These are phyloP conservation scores for Reutealis trisperma DNA, from an alignment of 345 rosid genomes.

Conservation along the genomic window DNA sequence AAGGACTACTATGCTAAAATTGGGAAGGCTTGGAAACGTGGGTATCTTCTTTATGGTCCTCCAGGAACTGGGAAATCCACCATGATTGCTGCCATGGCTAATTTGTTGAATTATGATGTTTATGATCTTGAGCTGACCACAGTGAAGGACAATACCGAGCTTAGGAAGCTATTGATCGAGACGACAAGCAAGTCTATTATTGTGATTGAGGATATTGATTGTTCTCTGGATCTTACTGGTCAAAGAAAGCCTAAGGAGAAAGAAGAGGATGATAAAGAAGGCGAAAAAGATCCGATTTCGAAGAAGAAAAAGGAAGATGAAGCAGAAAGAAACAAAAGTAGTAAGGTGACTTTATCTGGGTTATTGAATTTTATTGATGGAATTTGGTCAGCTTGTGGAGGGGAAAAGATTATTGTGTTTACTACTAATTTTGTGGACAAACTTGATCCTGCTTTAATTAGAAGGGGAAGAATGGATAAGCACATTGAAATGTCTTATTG, in stretches of 20 bases:
- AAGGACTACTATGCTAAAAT: neutral
- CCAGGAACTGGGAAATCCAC: slow-evolving; percentile 35
- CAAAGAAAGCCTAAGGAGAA: slow-evolving; percentile 12
- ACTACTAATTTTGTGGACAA: slow-evolving; percentile 24
- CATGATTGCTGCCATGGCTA: slow-evolving; percentile 37
- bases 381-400: slow-evolving; percentile 22
- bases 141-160: slow-evolving; percentile 19
- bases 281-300: slow-evolving; percentile 9
- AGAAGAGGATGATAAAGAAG: neutral
- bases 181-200: slow-evolving; percentile 5
- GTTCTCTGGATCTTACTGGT: slow-evolving; percentile 23
- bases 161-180: slow-evolving; percentile 11
- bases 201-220: slow-evolving; percentile 22
- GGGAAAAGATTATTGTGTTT: slow-evolving; percentile 18
- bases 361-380: slow-evolving; percentile 24
- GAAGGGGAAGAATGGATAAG: slow-evolving; percentile 22
- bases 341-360: slow-evolving; percentile 15
- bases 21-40: slow-evolving; percentile 18
- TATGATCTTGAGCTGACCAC: slow-evolving; percentile 24
- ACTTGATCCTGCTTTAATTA: slow-evolving; percentile 25
- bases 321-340: neutral
- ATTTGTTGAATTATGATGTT: slow-evolving; percentile 30
- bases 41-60: slow-evolving; percentile 30
- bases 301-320: neutral
- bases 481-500: slow-evolving; percentile 20